phyloP scores from a whole-genome alignment of 345 rosid species.

The Adansonia digitata region DNA sequence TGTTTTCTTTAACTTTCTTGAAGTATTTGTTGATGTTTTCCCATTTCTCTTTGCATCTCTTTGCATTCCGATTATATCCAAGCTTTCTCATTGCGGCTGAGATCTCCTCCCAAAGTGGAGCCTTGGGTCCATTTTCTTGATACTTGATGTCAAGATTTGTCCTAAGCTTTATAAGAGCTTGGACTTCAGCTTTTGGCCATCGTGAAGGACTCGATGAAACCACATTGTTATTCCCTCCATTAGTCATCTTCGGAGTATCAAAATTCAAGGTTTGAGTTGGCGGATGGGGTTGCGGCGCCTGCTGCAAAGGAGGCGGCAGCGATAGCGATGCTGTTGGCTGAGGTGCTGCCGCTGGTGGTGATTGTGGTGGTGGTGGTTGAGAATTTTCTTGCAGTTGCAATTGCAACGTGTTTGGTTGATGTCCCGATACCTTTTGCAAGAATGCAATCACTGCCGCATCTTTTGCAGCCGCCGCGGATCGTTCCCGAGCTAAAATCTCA shows the following conservation, averaged over 20 bases:
- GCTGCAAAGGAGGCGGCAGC: not conserved
- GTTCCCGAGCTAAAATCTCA: slow-evolving; percentile 38
- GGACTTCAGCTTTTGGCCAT: slow-evolving; percentile 63
- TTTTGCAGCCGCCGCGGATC: slow-evolving; percentile 33
- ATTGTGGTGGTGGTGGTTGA: not conserved
- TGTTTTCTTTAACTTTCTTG: slow-evolving; percentile 66
- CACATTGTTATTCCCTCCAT: slow-evolving; percentile 10
- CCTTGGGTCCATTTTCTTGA: slow-evolving; percentile 55
- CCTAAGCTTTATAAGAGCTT: slow-evolving; percentile 47
- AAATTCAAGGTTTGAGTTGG: not conserved
- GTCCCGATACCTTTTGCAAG: slow-evolving; percentile 39
- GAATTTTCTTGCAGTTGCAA: not conserved
- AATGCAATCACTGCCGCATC: slow-evolving; percentile 45
- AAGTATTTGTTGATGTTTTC: slow-evolving; percentile 75
- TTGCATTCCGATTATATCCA: slow-evolving; percentile 51
- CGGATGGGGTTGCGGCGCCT: slow-evolving; percentile 18
- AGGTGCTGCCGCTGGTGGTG: not conserved
- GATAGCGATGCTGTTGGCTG: not conserved
- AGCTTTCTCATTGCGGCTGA: slow-evolving; percentile 44
- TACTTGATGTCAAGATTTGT: slow-evolving; percentile 39
- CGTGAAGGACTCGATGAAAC: slow-evolving; percentile 34
- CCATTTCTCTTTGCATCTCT: slow-evolving; percentile 76
- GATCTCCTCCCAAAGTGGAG: slow-evolving; percentile 67
- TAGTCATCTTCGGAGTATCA: not conserved
- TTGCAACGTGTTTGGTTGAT: slow-evolving; percentile 14